phyloP scores from a whole-genome alignment of 768 basidiomycete genomes.

The Suillus sp. region DNA sequence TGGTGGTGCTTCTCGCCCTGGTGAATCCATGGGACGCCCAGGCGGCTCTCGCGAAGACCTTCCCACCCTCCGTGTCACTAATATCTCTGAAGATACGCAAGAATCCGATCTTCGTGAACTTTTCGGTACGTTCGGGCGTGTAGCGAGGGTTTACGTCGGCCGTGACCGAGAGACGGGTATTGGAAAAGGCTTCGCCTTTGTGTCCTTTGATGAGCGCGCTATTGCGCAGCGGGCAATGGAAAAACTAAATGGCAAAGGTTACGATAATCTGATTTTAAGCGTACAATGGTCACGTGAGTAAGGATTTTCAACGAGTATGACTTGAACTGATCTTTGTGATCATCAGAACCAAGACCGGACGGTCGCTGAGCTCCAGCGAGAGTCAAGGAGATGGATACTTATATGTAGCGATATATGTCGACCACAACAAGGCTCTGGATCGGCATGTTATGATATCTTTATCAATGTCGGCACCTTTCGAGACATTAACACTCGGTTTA shows the following conservation, averaged over 20 bases:
- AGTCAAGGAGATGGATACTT: not conserved
- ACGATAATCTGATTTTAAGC: constrained; percentile 85
- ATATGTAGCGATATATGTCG: not conserved
- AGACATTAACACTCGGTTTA: not conserved
- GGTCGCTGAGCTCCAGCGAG: constrained; percentile 28
- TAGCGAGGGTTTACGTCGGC: constrained; percentile 91
- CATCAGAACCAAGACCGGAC: constrained; percentile 47
- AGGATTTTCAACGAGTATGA: not conserved
- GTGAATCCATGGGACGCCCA: constrained; percentile 67
- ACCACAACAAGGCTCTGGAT: not conserved
- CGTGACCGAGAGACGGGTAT: constrained; percentile 92
- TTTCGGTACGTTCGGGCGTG: constrained; percentile 83
- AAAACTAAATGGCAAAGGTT: constrained; percentile 89
- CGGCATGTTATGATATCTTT: not conserved
- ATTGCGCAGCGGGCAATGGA: constrained; percentile 87
- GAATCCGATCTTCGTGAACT: constrained; percentile 93
- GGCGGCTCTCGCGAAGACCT: constrained; percentile 80
- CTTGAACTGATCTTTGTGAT: constrained; percentile 3
- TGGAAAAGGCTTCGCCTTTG: constrained; percentile 97
- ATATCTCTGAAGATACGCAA: constrained; percentile 92
- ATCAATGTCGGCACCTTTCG: not conserved
- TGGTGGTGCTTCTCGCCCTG: constrained; percentile 61
- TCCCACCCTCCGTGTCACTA: constrained; percentile 95
- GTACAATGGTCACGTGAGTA: constrained; percentile 67
- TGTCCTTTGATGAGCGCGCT: constrained; percentile 85